phyloP scores from a whole-genome alignment of 2,329 filamentous ascomycete genomes.

The Nigrospora sphaerica region DNA sequence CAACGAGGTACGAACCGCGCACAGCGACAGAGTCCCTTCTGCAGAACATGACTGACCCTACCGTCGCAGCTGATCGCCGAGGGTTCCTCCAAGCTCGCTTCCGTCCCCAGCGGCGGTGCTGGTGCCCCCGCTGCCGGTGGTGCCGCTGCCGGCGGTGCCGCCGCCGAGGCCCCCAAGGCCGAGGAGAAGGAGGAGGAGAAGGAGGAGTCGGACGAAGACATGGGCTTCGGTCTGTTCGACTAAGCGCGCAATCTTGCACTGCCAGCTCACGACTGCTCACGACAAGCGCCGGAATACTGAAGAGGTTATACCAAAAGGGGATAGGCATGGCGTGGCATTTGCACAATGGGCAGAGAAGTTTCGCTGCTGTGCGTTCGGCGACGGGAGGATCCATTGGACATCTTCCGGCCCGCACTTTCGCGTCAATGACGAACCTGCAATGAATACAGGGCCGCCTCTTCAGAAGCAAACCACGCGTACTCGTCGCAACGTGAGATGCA shows the following conservation, averaged over 20 bases:
- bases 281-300: conserved; percentile 18
- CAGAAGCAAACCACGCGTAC: background rate
- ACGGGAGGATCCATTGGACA: conserved; percentile 1
- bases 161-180: conserved; percentile 54
- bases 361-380: conserved; percentile 16
- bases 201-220: conserved; percentile 69
- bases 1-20: conserved; percentile 64
- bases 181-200: conserved; percentile 67
- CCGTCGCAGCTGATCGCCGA: conserved; percentile 72
- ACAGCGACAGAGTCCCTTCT: background rate
- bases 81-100: conserved; percentile 90
- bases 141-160: conserved; percentile 56
- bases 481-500: no score
- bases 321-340: conserved; percentile 20
- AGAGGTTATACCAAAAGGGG: conserved; percentile 17
- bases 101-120: conserved; percentile 87
- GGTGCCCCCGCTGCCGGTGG: conserved; percentile 64
- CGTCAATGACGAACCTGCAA: background rate
- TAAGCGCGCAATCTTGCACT: conserved; percentile 35
- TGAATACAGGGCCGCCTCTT: conserved; percentile 4
- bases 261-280: conserved; percentile 3
- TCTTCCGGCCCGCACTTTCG: background rate
- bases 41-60: conserved; percentile 10
- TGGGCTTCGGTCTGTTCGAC: conserved; percentile 73
- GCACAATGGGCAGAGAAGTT: conserved; percentile 16